Conservation (phyloP, 2,329 filamentous ascomycete species). For the Fusarium sp. region DNA sequence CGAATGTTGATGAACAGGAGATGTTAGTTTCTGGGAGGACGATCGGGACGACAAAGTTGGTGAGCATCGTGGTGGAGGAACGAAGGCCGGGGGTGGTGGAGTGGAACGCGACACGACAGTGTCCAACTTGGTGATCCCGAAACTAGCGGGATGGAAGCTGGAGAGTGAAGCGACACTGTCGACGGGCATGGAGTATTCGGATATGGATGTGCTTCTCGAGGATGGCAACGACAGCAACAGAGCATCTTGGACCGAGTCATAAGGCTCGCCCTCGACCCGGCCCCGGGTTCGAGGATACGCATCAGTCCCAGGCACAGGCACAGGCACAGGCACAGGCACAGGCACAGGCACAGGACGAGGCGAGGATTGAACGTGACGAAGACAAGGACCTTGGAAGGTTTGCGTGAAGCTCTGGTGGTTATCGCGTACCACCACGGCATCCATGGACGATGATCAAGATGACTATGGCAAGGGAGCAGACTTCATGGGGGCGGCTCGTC, state of each 20-base stretch:
- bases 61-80: neutral
- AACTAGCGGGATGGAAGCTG: neutral
- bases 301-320: conserved; percentile 31
- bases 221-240: conserved; percentile 20
- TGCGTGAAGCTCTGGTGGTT: conserved; percentile 27
- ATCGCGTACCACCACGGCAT: conserved; percentile 33
- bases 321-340: conserved; percentile 30
- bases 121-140: conserved; percentile 43
- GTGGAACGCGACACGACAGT: conserved; percentile 27
- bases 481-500: conserved; percentile 35
- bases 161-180: conserved; percentile 42
- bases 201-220: conserved; percentile 42
- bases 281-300: conserved; percentile 12
- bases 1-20: conserved; percentile 17
- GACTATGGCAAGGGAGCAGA: conserved; percentile 24
- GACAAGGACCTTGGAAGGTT: conserved; percentile 22
- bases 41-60: conserved; percentile 20
- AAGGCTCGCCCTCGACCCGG: conserved; percentile 21
- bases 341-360: conserved; percentile 30
- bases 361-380: conserved; percentile 13
- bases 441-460: conserved; percentile 37
- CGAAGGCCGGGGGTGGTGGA: neutral
- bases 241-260: conserved; percentile 29
- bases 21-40: conserved; percentile 8
- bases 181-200: conserved; percentile 44